Evolutionary conservation across 192 early-diverging fungal genomes (phyloP).

Genomic region (Rhizophagus clarus): DNA sequence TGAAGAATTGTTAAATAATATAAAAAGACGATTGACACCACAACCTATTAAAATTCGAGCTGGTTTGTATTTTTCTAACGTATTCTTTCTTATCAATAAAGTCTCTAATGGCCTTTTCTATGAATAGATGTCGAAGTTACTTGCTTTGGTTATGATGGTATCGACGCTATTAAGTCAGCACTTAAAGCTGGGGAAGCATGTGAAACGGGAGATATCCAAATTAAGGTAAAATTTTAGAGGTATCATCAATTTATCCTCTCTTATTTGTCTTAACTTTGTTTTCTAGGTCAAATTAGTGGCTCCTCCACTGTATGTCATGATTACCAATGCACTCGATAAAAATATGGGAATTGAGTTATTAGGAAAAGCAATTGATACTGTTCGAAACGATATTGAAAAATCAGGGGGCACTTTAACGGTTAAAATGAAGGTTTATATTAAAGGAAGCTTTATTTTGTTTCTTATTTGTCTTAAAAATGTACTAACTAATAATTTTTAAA

Average conservation of each 20-base stretch:
- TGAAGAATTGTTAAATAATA: conserved; percentile 80
- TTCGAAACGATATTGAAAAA: conserved; percentile 78
- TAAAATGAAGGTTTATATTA: conserved; percentile 72
- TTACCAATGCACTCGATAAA: conserved; percentile 85
- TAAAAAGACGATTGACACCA: conserved; percentile 90
- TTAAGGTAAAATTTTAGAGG: conserved; percentile 73
- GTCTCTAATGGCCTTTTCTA: neutral
- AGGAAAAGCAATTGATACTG: conserved; percentile 83
- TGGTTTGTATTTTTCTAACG: conserved; percentile 41
- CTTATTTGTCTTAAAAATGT: neutral
- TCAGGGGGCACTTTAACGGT: conserved; percentile 75
- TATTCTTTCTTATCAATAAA: neutral
- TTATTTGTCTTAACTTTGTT: conserved; percentile 68
- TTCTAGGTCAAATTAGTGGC: conserved; percentile 89
- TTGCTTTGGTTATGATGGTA: conserved; percentile 93
- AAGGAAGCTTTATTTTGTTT: conserved; percentile 13
- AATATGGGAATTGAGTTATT: conserved; percentile 80
- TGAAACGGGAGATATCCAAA: conserved; percentile 74
- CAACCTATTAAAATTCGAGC: conserved; percentile 96
- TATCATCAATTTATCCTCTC: conserved; percentile 54
- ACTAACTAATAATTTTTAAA: neutral
- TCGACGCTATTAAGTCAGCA: conserved; percentile 93
- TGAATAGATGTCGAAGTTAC: conserved; percentile 84
- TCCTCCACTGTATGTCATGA: conserved; percentile 93
- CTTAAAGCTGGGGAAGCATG: conserved; percentile 83